These are phyloP conservation scores for Ilex aquifolium DNA, from an alignment of 257 asterid genomes.

Conservation along the genomic window DNA sequence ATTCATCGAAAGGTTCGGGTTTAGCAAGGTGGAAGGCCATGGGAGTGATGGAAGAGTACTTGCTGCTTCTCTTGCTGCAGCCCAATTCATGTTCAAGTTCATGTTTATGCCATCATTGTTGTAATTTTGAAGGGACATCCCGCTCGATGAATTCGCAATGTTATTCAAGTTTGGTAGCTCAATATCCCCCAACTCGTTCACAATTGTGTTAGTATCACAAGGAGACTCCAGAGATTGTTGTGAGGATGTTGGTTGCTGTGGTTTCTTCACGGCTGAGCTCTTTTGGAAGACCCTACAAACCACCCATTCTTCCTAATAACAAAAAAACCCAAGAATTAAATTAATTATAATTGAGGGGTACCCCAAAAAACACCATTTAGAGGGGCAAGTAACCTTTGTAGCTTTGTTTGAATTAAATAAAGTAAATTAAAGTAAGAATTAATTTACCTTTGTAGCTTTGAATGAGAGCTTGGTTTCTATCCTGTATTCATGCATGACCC, in stretches of 20 bases:
- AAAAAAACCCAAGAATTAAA: no score
- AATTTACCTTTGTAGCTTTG: slow-evolving; percentile 52
- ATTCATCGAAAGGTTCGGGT: slow-evolving; percentile 42
- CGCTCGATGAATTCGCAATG: slow-evolving; percentile 16
- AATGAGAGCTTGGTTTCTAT: slow-evolving; percentile 40
- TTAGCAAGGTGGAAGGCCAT: slow-evolving; percentile 44
- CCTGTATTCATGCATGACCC: slow-evolving; percentile 93
- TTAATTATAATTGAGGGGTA: not conserved
- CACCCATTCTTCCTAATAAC: slow-evolving; percentile 78
- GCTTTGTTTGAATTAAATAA: slow-evolving; percentile 20
- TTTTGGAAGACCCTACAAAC: slow-evolving; percentile 77
- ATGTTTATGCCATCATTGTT: slow-evolving; percentile 5
- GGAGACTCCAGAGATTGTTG: slow-evolving; percentile 63
- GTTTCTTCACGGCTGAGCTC: slow-evolving; percentile 47
- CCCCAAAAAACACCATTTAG: not conserved
- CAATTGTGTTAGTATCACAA: slow-evolving; percentile 29
- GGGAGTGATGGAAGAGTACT: slow-evolving; percentile 32
- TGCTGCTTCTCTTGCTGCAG: slow-evolving; percentile 22
- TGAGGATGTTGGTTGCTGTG: slow-evolving; percentile 44
- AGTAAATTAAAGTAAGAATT: not conserved
- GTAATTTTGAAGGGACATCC: slow-evolving; percentile 29
- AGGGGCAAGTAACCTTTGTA: slow-evolving; percentile 33
- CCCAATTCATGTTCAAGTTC: slow-evolving; percentile 27
- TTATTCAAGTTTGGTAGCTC: slow-evolving; percentile 39
- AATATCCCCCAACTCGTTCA: slow-evolving; percentile 46